Evolutionary conservation across 202 grass and related monocot species (phyloP).

Genomic region (Brachypodium distachyon): DNA sequence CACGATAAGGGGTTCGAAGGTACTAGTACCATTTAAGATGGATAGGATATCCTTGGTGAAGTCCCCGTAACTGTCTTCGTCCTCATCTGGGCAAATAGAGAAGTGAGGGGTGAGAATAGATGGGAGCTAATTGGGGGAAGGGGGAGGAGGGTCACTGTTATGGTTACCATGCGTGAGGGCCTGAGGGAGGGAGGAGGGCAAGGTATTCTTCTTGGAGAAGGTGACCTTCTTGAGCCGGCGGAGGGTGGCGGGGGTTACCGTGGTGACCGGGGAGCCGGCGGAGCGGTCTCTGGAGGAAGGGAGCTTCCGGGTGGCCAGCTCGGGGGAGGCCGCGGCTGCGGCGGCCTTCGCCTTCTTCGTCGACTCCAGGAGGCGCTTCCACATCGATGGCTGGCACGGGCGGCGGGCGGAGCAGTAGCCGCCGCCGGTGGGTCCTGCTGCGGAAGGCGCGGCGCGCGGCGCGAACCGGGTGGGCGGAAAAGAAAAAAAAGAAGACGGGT

Average conservation of each 20-base stretch:
- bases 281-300: background rate
- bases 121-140: background rate
- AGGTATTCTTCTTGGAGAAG: slow-evolving; percentile 21
- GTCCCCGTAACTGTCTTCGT: background rate
- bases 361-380: slow-evolving; percentile 36
- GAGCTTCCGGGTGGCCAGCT: slow-evolving; percentile 30
- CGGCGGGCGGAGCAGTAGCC: slow-evolving; percentile 9
- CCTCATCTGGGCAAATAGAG: slow-evolving; percentile 7
- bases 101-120: background rate
- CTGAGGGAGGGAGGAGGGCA: slow-evolving; percentile 14
- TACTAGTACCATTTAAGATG: slow-evolving; percentile 37
- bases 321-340: background rate
- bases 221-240: slow-evolving; percentile 43
- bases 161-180: slow-evolving; percentile 22
- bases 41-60: slow-evolving; percentile 36
- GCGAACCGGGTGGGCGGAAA: background rate
- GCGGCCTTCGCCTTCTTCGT: slow-evolving; percentile 22
- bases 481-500: too few relatives aligned
- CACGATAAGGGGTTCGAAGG: background rate
- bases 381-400: slow-evolving; percentile 9
- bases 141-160: background rate
- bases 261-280: slow-evolving; percentile 6
- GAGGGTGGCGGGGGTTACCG: slow-evolving; percentile 20
- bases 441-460: background rate
- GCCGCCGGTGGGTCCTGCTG: slow-evolving; percentile 10